These are phyloP conservation scores for Boletus edulis DNA, from an alignment of 768 basidiomycete species.

Conservation along the genomic window DNA sequence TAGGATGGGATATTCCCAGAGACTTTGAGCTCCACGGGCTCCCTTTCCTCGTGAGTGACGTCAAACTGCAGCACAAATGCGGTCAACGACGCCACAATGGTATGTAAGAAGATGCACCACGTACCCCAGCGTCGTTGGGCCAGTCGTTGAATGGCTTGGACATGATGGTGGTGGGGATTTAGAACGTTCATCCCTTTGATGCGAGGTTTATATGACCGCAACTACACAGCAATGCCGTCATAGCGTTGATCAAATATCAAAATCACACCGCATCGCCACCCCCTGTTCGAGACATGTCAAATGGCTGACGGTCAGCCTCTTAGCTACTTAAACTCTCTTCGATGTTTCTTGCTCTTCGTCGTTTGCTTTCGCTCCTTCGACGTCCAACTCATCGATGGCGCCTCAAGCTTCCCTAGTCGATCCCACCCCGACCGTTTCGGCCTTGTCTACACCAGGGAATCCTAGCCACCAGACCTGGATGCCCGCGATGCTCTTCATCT, in stretches of 20 bases:
- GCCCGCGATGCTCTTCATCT: slow-evolving; percentile 16
- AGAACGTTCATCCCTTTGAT: background rate
- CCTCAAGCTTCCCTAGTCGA: slow-evolving; percentile 17
- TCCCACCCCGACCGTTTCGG: slow-evolving; percentile 1
- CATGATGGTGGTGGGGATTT: slow-evolving; percentile 4
- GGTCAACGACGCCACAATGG: background rate
- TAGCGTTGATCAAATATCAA: no score
- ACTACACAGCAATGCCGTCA: no score
- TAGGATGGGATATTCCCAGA: slow-evolving; percentile 34
- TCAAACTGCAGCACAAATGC: slow-evolving; percentile 20
- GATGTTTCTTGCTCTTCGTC: slow-evolving; percentile 12
- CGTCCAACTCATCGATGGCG: slow-evolving; percentile 18
- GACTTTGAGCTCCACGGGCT: slow-evolving; percentile 27
- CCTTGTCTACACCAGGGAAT: background rate
- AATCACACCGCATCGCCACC: no score
- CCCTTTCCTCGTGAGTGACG: slow-evolving; percentile 26
- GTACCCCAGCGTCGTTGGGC: slow-evolving; percentile 30
- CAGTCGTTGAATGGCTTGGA: slow-evolving; percentile 28
- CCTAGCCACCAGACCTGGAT: slow-evolving; percentile 3
- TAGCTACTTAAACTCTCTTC: slow-evolving; percentile 3
- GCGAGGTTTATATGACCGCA: background rate
- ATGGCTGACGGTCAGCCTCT: slow-evolving; percentile 20
- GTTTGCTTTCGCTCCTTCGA: slow-evolving; percentile 7
- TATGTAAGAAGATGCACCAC: background rate
- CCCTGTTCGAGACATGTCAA: no score